Evolutionary conservation across 805 yeast species (phyloP).

Genomic region (Saturnispora halmiae): DNA sequence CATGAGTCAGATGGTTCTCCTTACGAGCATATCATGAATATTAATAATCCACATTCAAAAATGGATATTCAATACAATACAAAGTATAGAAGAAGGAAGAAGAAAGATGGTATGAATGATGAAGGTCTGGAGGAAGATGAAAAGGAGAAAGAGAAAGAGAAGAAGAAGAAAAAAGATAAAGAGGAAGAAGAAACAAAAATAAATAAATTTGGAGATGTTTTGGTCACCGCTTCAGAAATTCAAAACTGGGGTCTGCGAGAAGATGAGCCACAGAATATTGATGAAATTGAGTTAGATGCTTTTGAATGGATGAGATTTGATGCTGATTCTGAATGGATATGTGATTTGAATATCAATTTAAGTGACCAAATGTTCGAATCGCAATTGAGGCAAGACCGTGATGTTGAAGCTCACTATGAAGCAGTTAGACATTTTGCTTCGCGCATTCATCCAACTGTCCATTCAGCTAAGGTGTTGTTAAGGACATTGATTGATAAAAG

Average conservation of each 20-base stretch:
- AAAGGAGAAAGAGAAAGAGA: conserved; percentile 18
- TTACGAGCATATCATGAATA: conserved; percentile 90
- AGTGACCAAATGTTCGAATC: conserved; percentile 94
- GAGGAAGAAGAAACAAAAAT: conserved; percentile 20
- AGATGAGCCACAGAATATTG: conserved; percentile 30
- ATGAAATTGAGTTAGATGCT: conserved; percentile 49
- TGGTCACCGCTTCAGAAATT: conserved; percentile 52
- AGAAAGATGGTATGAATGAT: conserved; percentile 39
- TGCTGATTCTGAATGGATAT: conserved; percentile 96
- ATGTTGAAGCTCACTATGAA: conserved; percentile 89
- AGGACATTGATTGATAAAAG: conserved; percentile 77
- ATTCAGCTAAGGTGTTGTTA: conserved; percentile 68
- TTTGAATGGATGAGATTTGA: conserved; percentile 98
- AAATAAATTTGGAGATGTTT: conserved; percentile 66
- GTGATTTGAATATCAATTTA: conserved; percentile 69
- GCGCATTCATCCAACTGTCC: conserved; percentile 43
- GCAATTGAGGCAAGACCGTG: conserved; percentile 89
- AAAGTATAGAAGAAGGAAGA: conserved; percentile 74
- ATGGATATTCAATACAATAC: conserved; percentile 93
- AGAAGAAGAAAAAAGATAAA: conserved; percentile 16
- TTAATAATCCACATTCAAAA: conserved; percentile 76
- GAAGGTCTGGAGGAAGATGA: conserved; percentile 22
- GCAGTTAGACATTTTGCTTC: conserved; percentile 68
- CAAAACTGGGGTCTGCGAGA: conserved; percentile 51
- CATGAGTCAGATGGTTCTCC: conserved; percentile 99